Percentiles rank a stretch among this genome's conserved stretches.
phyloP scores from a whole-genome alignment of 2,329 filamentous ascomycete species.

The Fusarium setosum region DNA sequence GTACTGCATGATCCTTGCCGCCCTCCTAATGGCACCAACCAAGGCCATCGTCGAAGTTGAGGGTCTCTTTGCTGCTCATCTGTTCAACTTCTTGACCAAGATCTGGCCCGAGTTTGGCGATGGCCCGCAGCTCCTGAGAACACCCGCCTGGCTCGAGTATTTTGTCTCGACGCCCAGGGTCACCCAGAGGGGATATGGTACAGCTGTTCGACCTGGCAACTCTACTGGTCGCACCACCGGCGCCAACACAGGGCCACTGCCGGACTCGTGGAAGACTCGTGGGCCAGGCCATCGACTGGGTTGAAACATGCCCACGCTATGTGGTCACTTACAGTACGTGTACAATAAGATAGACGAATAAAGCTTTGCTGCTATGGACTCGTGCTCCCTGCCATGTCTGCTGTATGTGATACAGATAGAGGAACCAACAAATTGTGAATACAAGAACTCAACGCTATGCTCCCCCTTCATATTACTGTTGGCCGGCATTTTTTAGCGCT shows the following conservation, averaged over 20 bases:
- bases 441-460: no score
- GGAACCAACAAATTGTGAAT: no score
- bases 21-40: slow-evolving; percentile 73
- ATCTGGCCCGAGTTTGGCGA: slow-evolving; percentile 91
- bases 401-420: neutral
- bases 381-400: neutral
- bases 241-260: slow-evolving; percentile 61
- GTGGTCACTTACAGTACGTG: neutral
- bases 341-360: slow-evolving; percentile 11
- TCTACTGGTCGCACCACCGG: slow-evolving; percentile 56
- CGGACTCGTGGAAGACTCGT: slow-evolving; percentile 72
- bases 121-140: slow-evolving; percentile 80
- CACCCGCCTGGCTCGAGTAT: slow-evolving; percentile 77
- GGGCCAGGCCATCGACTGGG: slow-evolving; percentile 73
- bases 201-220: slow-evolving; percentile 60
- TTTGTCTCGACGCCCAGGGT: slow-evolving; percentile 65
- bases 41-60: slow-evolving; percentile 73
- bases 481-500: no score
- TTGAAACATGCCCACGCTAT: slow-evolving; percentile 35
- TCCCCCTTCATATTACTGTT: no score
- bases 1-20: slow-evolving; percentile 80
- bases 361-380: neutral
- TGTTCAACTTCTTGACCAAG: slow-evolving; percentile 89
- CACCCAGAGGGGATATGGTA: slow-evolving; percentile 57
- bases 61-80: slow-evolving; percentile 87